phyloP scores from a whole-genome alignment of 257 asterid species.

The Primulina eburnea region DNA sequence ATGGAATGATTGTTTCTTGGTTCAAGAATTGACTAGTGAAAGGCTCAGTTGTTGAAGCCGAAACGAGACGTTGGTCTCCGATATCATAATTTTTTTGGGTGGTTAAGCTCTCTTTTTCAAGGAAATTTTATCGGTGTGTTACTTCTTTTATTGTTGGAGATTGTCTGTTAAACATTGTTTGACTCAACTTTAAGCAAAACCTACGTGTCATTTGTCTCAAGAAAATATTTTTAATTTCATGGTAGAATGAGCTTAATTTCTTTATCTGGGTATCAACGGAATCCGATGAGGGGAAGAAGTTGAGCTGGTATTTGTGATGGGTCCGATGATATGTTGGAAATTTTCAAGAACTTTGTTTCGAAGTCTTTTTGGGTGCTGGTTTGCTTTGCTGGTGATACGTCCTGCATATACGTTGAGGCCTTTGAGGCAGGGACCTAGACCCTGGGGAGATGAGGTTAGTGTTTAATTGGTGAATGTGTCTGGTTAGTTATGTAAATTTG shows the following conservation, averaged over 20 bases:
- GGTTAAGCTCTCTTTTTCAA: conserved; percentile 70
- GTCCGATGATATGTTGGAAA: conserved; percentile 37
- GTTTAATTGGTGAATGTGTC: conserved; percentile 2
- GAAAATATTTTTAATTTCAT: conserved; percentile 13
- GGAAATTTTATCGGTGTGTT: conserved; percentile 43
- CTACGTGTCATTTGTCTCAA: conserved; percentile 26
- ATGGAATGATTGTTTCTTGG: conserved; percentile 31
- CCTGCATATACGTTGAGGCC: conserved; percentile 78
- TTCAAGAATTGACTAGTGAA: conserved; percentile 40
- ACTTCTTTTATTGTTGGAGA: conserved; percentile 56
- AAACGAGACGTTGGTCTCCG: conserved; percentile 27
- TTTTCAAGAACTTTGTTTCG: conserved; percentile 36
- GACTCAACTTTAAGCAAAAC: conserved; percentile 65
- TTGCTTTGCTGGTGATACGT: conserved; percentile 31
- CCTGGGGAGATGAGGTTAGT: conserved; percentile 98
- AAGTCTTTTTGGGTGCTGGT: conserved; percentile 50
- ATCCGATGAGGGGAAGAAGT: conserved; percentile 39
- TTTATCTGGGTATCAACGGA: conserved; percentile 29
- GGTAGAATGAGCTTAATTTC: conserved; percentile 38
- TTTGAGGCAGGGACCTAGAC: conserved; percentile 65
- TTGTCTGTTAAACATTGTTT: conserved; percentile 48
- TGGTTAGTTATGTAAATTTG: conserved; percentile 3
- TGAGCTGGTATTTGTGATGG: conserved; percentile 54
- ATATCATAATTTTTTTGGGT: conserved; percentile 29
- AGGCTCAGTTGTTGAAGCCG: conserved; percentile 30